Percentiles rank a stretch among this genome's conserved stretches.
These are phyloP conservation scores for Saccharomyces hybrid DNA, from an alignment of 1,139 yeast species.

Conservation along the genomic window DNA sequence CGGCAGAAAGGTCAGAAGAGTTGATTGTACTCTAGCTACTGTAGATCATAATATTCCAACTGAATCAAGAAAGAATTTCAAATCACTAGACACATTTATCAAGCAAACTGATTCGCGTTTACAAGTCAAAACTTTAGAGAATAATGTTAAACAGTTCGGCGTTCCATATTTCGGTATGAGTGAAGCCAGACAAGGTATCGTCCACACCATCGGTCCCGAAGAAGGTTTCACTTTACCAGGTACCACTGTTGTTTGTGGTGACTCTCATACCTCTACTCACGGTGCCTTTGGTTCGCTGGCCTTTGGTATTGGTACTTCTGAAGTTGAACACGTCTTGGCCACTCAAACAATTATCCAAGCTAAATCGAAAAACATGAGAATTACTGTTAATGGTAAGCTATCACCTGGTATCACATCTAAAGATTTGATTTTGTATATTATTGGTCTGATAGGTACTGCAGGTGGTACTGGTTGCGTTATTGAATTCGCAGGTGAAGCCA, in stretches of 20 bases:
- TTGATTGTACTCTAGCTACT: slow-evolving; percentile 92
- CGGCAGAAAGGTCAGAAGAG: slow-evolving; percentile 79
- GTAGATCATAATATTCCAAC: slow-evolving; percentile 98
- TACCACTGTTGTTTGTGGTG: slow-evolving; percentile 97
- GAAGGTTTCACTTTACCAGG: slow-evolving; percentile 98
- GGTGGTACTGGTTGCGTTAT: slow-evolving; percentile 98
- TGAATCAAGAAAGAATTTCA: slow-evolving; percentile 66
- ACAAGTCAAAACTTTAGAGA: slow-evolving; percentile 87
- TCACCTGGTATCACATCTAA: slow-evolving; percentile 87
- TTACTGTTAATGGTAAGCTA: slow-evolving; percentile 74
- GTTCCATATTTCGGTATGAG: slow-evolving; percentile 91
- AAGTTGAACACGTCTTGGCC: slow-evolving; percentile 96
- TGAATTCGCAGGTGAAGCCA: slow-evolving; percentile 94
- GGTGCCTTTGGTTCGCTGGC: slow-evolving; percentile 99
- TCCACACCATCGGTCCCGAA: slow-evolving; percentile 96
- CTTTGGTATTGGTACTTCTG: slow-evolving; percentile 97
- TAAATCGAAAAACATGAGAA: slow-evolving; percentile 92
- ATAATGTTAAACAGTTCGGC: slow-evolving; percentile 82
- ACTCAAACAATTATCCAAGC: slow-evolving; percentile 94
- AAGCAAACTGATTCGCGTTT: slow-evolving; percentile 84
- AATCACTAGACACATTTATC: slow-evolving; percentile 71
- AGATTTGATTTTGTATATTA: slow-evolving; percentile 87
- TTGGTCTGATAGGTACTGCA: slow-evolving; percentile 96
- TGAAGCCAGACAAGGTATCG: slow-evolving; percentile 93
- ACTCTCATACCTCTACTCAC: slow-evolving; percentile 95